Base-by-base conservation (phyloP, 1,284 basidiomycete species). In the Pascua sp. region DNA sequence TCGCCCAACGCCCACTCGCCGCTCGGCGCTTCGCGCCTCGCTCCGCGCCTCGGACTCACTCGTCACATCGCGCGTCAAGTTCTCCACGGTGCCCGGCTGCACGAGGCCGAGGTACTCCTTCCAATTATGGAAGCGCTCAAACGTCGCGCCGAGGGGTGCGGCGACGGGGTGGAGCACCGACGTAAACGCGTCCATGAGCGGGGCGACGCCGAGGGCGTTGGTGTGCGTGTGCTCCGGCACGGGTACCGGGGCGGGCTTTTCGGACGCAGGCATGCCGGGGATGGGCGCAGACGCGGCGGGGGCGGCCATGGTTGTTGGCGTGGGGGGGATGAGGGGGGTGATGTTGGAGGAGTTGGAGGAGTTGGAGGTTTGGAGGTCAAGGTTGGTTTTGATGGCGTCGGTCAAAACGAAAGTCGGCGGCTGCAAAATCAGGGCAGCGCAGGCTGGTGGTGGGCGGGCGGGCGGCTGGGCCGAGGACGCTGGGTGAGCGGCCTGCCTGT, bases 41-140 rank as follows among this genome's bases (percentile, higher is more conserved):
- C n/a, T n/a, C n/a, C n/a, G n/a, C n/a, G n/a, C n/a, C 18, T 37
- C 42, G 24, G 32, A 62, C 83, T 66, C 72, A 94, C 92, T 79
- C 79, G 90, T 91, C 67, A 90, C 86, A 80, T 96, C 93, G 78
- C 90, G 90, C 68, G 89, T 87, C 64, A 96, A 81, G 73, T 88
- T 89, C 83, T 97, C 93, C 38, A 88, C 86, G 36, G 89, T 87
- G 59, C 93, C 93, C 24, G 93, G 93, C 78, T 90, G 89, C 53
- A 89, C 84, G 55, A 96, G 81, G 49, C 86, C 89, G 65, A 93
- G 82, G 64, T 85, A 82, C 69, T 83, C 81, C 67, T 90, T 85
- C 90, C 90, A 93, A 78, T 83, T 79, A 63, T 86, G 81, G 77
- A 92, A 86, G 60, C 86, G 84, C 68, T 83, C 81, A 73, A 86